These are phyloP conservation scores for Sporisorium iseilematis-ciliati DNA, from an alignment of 1,284 basidiomycete species.

Conservation along the genomic window DNA sequence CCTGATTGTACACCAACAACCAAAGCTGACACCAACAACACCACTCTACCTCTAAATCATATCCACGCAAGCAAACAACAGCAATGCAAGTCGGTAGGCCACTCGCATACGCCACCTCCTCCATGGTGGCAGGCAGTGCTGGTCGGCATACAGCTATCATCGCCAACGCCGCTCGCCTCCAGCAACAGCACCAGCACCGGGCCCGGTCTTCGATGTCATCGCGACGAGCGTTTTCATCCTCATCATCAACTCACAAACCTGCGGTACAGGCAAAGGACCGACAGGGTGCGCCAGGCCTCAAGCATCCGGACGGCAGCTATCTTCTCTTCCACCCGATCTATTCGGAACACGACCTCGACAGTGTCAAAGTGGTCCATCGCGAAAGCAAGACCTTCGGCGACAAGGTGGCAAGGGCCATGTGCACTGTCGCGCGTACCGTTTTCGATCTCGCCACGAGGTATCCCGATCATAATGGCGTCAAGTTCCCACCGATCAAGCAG, in stretches of 20 bases:
- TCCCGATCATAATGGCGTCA: constrained; percentile 45
- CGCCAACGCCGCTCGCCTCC: background rate
- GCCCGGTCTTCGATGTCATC: constrained; percentile 3
- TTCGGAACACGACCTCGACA: constrained; percentile 76
- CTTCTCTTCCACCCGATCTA: constrained; percentile 56
- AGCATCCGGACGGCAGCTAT: constrained; percentile 45
- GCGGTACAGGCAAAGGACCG: constrained; percentile 41
- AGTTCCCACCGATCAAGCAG: constrained; percentile 49
- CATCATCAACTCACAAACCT: constrained; percentile 7
- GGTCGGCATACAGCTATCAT: background rate
- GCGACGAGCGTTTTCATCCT: constrained; percentile 7
- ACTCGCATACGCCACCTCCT: background rate
- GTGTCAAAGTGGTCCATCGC: constrained; percentile 82
- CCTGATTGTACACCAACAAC: background rate
- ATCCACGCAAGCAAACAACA: background rate
- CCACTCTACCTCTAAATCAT: background rate
- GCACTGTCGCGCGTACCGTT: constrained; percentile 27
- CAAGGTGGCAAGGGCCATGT: constrained; percentile 75
- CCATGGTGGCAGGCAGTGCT: background rate
- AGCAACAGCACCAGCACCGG: background rate
- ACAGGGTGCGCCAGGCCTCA: constrained; percentile 11
- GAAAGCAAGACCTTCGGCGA: constrained; percentile 79
- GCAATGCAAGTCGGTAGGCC: constrained; percentile 7
- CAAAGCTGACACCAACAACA: background rate
- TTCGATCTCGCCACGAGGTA: constrained; percentile 63